phyloP scores from a whole-genome alignment of 1,284 basidiomycete species.

The Lentinula novae-zelandiae region DNA sequence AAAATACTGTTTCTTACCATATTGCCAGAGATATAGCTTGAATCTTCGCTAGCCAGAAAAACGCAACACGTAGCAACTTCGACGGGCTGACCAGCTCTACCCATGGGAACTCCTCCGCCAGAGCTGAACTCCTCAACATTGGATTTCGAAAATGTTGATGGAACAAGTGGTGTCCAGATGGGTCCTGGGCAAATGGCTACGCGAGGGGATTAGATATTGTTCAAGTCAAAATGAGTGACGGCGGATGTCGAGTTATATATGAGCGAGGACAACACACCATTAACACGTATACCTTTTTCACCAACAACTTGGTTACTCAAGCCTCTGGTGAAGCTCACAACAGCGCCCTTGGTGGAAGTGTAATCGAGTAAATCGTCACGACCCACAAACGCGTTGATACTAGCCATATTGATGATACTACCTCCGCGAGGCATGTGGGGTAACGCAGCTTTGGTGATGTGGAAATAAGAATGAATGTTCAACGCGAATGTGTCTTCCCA shows the following conservation, averaged over 20 bases:
- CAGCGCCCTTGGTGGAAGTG: constrained; percentile 17
- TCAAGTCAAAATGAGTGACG: background rate
- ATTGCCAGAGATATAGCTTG: constrained; percentile 38
- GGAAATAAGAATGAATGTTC: constrained; percentile 52
- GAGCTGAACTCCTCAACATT: constrained; percentile 32
- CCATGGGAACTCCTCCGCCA: constrained; percentile 34
- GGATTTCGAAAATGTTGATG: constrained; percentile 46
- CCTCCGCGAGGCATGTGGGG: constrained; percentile 33
- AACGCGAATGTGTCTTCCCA: constrained; percentile 51
- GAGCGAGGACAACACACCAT: background rate
- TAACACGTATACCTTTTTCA: constrained; percentile 27
- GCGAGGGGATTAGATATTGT: too few relatives aligned
- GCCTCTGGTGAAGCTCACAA: constrained; percentile 22
- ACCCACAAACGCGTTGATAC: constrained; percentile 47
- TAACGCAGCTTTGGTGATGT: constrained; percentile 43
- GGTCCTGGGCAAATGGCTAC: constrained; percentile 47
- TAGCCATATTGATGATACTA: constrained; percentile 49
- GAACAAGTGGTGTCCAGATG: constrained; percentile 52
- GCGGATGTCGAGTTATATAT: constrained; percentile 15
- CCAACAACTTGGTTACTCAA: constrained; percentile 52
- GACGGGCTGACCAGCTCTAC: constrained; percentile 51
- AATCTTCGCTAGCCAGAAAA: constrained; percentile 49
- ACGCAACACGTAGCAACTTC: constrained; percentile 53
- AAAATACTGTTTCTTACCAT: background rate
- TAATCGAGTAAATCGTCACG: constrained; percentile 55